Conservation (phyloP, 371 early-diverging fungal genomes). For the Smittium culicis region DNA sequence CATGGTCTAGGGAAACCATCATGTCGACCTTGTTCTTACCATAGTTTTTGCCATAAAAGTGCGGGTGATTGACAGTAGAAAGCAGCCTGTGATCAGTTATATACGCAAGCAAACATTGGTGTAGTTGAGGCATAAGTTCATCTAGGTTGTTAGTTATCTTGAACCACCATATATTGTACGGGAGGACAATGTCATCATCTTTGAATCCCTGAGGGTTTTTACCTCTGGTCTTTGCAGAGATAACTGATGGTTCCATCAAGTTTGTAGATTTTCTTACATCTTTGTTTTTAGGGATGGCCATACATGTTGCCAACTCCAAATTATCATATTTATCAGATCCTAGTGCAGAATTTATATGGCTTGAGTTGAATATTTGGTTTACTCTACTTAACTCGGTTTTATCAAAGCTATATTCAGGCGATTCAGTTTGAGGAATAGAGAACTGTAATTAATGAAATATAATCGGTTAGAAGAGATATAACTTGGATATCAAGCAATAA, state of each 20-base stretch:
- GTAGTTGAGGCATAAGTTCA: background rate
- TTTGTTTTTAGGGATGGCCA: background rate
- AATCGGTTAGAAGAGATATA: too few relatives aligned
- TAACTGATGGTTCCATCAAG: too few relatives aligned
- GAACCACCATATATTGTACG: background rate
- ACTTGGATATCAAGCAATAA: background rate
- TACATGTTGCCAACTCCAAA: background rate
- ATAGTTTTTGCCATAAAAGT: background rate
- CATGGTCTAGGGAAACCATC: constrained; percentile 70
- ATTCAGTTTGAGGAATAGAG: too few relatives aligned
- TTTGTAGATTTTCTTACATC: background rate
- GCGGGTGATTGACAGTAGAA: background rate
- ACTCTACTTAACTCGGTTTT: background rate
- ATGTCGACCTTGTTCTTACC: constrained; percentile 1
- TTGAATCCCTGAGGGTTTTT: background rate
- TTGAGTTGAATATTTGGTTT: background rate
- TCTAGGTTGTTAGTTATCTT: background rate
- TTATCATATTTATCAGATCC: too few relatives aligned
- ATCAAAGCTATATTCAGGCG: background rate
- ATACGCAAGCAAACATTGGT: constrained; percentile 8
- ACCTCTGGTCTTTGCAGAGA: too few relatives aligned
- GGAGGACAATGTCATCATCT: background rate
- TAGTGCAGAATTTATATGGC: too few relatives aligned
- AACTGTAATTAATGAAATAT: too few relatives aligned
- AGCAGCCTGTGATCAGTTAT: background rate